These are phyloP conservation scores for Neoscytalidium dimidiatum DNA, from an alignment of 2,329 filamentous ascomycete species.

Conservation along the genomic window DNA sequence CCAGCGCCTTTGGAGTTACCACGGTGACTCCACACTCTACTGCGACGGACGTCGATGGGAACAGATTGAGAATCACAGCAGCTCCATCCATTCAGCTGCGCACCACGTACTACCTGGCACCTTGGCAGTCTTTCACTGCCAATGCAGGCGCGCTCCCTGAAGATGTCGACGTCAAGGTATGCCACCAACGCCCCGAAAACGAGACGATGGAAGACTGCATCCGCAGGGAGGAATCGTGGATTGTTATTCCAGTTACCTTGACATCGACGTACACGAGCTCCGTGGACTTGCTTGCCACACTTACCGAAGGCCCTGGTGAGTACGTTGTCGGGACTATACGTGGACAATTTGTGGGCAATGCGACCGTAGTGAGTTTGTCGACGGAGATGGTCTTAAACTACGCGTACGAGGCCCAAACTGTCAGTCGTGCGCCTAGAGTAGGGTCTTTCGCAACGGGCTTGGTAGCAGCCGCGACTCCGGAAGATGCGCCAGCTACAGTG, in stretches of 20 bases:
- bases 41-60: constrained; percentile 19
- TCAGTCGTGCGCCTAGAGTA: constrained; percentile 21
- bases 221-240: constrained; percentile 45
- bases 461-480: not conserved
- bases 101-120: constrained; percentile 48
- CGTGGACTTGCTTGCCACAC: constrained; percentile 43
- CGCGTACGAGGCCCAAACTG: constrained; percentile 37
- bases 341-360: constrained; percentile 39
- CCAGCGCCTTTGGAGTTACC: constrained; percentile 45
- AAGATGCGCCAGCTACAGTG: not conserved
- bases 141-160: constrained; percentile 34
- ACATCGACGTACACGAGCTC: constrained; percentile 37
- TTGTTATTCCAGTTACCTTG: constrained; percentile 40
- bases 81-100: constrained; percentile 40
- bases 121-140: constrained; percentile 45
- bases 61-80: constrained; percentile 34
- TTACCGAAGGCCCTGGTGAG: constrained; percentile 32
- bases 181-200: constrained; percentile 35
- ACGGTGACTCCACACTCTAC: constrained; percentile 40
- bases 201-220: constrained; percentile 41
- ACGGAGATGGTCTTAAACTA: constrained; percentile 42
- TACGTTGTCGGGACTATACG: constrained; percentile 43
- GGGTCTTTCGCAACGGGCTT: not conserved
- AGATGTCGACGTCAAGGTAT: constrained; percentile 46
- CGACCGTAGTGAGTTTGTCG: constrained; percentile 41